Evolutionary conservation across 441 rosid species (phyloP).

Genomic region (Bruguiera hainesii): DNA sequence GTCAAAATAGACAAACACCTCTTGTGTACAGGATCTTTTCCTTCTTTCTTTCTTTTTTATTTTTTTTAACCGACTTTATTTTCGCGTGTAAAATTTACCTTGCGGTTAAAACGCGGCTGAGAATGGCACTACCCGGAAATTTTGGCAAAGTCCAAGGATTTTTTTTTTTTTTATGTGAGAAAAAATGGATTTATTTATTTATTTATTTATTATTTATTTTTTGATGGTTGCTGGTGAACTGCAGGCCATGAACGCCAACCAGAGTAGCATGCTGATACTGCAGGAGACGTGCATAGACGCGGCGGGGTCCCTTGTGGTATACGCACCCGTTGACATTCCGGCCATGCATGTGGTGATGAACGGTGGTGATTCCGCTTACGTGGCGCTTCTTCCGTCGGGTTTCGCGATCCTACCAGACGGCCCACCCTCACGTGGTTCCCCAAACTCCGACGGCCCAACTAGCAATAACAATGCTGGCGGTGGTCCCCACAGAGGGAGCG

Average conservation of each 20-base stretch:
- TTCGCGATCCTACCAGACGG: constrained; percentile 73
- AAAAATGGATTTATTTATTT: not conserved
- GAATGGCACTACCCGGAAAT: constrained; percentile 27
- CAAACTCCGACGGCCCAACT: constrained; percentile 21
- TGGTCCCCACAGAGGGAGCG: constrained; percentile 43
- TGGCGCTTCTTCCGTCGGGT: constrained; percentile 83
- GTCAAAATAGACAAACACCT: constrained; percentile 55
- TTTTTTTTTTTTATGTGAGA: not conserved
- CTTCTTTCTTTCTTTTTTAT: not conserved
- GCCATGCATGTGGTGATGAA: constrained; percentile 84
- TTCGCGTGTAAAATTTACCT: not conserved
- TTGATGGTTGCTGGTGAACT: not conserved
- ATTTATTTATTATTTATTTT: no score
- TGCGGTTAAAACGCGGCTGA: not conserved
- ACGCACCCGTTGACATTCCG: constrained; percentile 93
- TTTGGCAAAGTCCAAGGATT: constrained; percentile 11
- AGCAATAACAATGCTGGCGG: constrained; percentile 14
- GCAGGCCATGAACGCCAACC: constrained; percentile 71
- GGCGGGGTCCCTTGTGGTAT: constrained; percentile 82
- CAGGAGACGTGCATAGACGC: constrained; percentile 94
- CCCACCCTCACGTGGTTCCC: constrained; percentile 35
- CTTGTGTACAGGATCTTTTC: no score
- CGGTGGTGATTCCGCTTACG: constrained; percentile 82
- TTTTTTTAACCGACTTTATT: not conserved
- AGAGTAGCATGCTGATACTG: constrained; percentile 84